These are phyloP conservation scores for Aspergillus sp. DNA, from an alignment of 2,329 filamentous ascomycete species.

Conservation along the genomic window DNA sequence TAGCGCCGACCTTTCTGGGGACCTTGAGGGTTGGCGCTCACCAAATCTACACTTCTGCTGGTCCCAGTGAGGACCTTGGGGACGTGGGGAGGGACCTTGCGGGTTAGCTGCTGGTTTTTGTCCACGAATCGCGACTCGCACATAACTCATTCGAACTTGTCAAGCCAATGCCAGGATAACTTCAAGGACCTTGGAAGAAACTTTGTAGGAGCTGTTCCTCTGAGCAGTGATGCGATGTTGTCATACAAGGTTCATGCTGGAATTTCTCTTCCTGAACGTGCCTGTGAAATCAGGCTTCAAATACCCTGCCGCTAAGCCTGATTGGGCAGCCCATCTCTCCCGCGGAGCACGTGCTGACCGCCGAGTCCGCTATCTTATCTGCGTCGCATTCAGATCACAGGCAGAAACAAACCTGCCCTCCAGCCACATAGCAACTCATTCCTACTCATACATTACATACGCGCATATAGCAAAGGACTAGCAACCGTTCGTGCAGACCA, in stretches of 20 bases:
- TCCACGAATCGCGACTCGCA: constrained; percentile 10
- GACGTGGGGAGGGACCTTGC: constrained; percentile 38
- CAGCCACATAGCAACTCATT: background rate
- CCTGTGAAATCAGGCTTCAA: constrained; percentile 13
- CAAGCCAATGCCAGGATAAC: background rate
- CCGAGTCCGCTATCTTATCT: constrained; percentile 14
- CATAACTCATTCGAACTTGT: constrained; percentile 3
- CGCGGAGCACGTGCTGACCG: constrained; percentile 12
- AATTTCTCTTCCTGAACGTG: background rate
- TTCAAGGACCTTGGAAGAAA: background rate
- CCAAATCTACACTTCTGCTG: background rate
- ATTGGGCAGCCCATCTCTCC: background rate
- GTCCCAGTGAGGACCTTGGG: constrained; percentile 13
- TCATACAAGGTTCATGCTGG: background rate
- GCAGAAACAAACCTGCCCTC: constrained; percentile 3
- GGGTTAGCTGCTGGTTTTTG: constrained; percentile 11
- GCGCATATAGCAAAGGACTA: background rate
- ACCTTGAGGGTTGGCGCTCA: constrained; percentile 25
- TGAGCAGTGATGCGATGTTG: background rate
- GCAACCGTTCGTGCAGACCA: background rate
- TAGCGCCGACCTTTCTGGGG: constrained; percentile 14
- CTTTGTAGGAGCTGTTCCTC: background rate
- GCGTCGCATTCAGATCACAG: background rate
- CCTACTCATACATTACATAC: background rate
- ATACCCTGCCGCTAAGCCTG: background rate